Base-by-base conservation (phyloP, 2,329 filamentous ascomycete genomes). In the Trichoderma citrinoviride region DNA sequence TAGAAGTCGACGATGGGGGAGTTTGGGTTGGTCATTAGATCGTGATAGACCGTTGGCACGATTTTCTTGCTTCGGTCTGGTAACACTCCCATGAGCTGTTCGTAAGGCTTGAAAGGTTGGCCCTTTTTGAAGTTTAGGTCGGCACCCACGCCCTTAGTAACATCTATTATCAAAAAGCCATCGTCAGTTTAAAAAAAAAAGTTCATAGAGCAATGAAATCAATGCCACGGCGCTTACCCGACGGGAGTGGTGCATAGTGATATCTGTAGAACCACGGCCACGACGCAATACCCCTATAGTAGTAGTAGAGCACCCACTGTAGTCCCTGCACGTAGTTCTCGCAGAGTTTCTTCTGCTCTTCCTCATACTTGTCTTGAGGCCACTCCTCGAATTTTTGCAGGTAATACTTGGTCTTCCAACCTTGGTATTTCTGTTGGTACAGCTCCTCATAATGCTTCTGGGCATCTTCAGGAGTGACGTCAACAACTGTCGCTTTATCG, bases 231-330 rank as follows among this genome's bases (percentile, higher is more conserved):
- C 37, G n/a, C 76, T 73, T 78, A 89, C 88, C 88, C 69, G 92
- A 96, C 65, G 97, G 99, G 86, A 98, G 92, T 1, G 95, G 95
- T 10, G 96, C 91, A 77, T 99, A 99, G 78, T 99, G 96, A 77
- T 97, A 99, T 67, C 84, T 83, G 77, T 97, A 99, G 79, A 91
- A 99, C 95, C 95, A 99, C 15, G 95, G 93, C 95, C 95, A 99
- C 14, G 94, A 98, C 17, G 92, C 95, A 66, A 99, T 95, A 67
- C 95, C 95, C 61, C 90, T 89, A 79, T 99, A 99, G 78, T 99
- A 99, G 81, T 99, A 99, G 77, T 90, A 97, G 56, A 99, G 82
- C 49, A 99, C 95, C 96, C 95, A 99, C 76, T 99, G 95, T 67
- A 99, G 80, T 67, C 95, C 95, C 78, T 99, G 92, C 7, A 99